phyloP scores from a whole-genome alignment of 768 basidiomycete species.

The Mycena indigotica region DNA sequence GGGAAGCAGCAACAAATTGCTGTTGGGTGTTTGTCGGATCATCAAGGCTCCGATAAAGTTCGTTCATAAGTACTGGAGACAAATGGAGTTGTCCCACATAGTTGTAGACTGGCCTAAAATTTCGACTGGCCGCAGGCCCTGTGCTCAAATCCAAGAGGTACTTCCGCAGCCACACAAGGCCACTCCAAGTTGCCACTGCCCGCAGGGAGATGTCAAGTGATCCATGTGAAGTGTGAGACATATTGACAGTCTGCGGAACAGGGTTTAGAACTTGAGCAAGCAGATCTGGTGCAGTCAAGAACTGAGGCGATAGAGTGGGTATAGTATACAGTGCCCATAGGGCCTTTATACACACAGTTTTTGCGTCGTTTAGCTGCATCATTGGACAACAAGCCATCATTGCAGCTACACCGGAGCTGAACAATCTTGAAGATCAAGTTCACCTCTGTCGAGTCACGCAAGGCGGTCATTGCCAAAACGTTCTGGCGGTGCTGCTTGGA shows the following conservation, averaged over 20 bases:
- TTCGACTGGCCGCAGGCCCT: not conserved
- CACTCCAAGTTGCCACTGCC: not conserved
- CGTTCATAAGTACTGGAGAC: not conserved
- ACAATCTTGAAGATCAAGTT: too few relatives aligned
- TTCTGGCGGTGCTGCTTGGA: not conserved
- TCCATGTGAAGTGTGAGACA: not conserved
- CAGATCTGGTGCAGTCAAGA: too few relatives aligned
- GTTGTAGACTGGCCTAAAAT: not conserved
- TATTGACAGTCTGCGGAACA: not conserved
- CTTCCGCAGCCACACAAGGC: not conserved
- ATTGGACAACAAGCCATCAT: not conserved
- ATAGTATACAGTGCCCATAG: conserved; percentile 8
- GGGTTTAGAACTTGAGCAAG: too few relatives aligned
- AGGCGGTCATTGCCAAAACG: not conserved
- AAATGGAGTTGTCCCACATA: too few relatives aligned
- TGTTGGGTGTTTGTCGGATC: not conserved
- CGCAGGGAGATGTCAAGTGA: not conserved
- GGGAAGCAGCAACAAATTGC: not conserved
- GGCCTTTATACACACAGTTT: conserved; percentile 6
- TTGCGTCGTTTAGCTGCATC: not conserved
- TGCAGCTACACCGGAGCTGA: not conserved
- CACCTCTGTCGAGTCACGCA: not conserved
- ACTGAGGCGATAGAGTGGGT: too few relatives aligned
- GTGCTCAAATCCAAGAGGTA: not conserved
- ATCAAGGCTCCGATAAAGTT: not conserved